Percentiles rank a stretch among this genome's conserved stretches.
These are phyloP conservation scores for Peniophora sp. DNA, from an alignment of 1,284 basidiomycete genomes.

Conservation along the genomic window DNA sequence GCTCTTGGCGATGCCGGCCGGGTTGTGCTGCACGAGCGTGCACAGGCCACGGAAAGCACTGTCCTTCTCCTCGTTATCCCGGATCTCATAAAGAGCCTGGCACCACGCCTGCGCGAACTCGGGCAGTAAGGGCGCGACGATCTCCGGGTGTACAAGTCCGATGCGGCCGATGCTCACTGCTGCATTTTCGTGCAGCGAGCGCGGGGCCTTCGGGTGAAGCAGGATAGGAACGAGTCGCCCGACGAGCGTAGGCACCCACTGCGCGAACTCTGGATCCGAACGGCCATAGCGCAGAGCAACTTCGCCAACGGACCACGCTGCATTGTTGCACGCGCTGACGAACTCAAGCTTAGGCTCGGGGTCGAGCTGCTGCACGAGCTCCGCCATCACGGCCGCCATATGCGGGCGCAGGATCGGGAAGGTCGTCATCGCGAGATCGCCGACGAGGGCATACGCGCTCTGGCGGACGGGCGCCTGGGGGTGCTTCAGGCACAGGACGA, in stretches of 20 bases:
- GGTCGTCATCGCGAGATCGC: conserved; percentile 96
- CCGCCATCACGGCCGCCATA: conserved; percentile 84
- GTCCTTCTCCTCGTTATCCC: conserved; percentile 99
- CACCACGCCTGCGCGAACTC: conserved; percentile 97
- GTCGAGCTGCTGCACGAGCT: conserved; percentile 86
- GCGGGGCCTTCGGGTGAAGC: conserved; percentile 84
- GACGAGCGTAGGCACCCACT: conserved; percentile 85
- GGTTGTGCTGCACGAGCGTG: conserved; percentile 91
- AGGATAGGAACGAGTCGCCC: conserved; percentile 89
- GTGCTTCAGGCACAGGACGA: conserved; percentile 86
- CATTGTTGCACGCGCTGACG: conserved; percentile 97
- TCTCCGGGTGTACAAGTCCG: conserved; percentile 82
- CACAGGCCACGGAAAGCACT: conserved; percentile 99
- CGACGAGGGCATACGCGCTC: conserved; percentile 94
- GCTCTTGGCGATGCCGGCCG: conserved; percentile 85
- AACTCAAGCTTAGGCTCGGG: conserved; percentile 88
- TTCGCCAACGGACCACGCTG: conserved; percentile 99
- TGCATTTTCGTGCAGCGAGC: conserved; percentile 95
- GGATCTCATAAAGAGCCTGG: conserved; percentile 94
- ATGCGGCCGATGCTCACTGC: conserved; percentile 98
- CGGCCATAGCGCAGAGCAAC: conserved; percentile 84
- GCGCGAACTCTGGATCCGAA: conserved; percentile 77
- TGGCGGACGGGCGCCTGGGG: conserved; percentile 94
- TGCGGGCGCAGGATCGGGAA: conserved; percentile 80
- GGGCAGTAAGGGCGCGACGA: conserved; percentile 86